phyloP scores from a whole-genome alignment of 2,329 filamentous ascomycete genomes.

The Leptodontidium sp. region DNA sequence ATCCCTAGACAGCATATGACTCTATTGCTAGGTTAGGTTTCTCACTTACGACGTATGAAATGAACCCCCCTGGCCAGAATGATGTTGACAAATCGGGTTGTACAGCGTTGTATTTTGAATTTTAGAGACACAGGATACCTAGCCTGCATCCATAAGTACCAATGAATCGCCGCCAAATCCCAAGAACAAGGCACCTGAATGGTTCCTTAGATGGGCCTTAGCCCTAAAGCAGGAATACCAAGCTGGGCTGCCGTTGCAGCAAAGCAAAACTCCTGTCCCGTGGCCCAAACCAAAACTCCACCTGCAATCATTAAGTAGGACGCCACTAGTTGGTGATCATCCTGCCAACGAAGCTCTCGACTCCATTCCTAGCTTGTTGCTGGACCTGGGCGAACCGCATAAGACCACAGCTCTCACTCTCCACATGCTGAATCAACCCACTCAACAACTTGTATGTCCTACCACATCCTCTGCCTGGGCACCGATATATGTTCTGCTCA shows the following conservation, averaged over 20 bases:
- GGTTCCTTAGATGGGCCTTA: too few species aligned
- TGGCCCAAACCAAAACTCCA: neutral
- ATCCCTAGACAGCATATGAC: too few species aligned
- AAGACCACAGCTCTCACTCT: constrained; percentile 43
- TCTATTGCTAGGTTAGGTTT: too few species aligned
- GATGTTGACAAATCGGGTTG: too few species aligned
- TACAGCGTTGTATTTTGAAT: too few species aligned
- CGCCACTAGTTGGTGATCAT: constrained; percentile 31
- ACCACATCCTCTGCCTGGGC: constrained; percentile 33
- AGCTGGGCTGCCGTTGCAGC: neutral
- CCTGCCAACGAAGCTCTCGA: constrained; percentile 48
- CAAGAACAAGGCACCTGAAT: too few species aligned
- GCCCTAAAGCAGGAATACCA: neutral
- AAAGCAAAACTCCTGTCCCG: neutral
- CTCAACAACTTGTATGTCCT: constrained; percentile 38
- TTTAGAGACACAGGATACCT: too few species aligned
- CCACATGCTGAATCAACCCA: constrained; percentile 40
- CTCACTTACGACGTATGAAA: too few species aligned
- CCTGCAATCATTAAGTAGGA: neutral
- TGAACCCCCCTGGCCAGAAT: too few species aligned
- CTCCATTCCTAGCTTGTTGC: constrained; percentile 29
- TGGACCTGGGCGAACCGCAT: constrained; percentile 40
- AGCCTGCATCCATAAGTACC: too few species aligned
- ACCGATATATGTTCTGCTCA: constrained; percentile 51
- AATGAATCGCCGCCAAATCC: too few species aligned